These are phyloP conservation scores for Leptomonas pyrrhocoris DNA, from an alignment of 208 protist species.

Conservation along the genomic window DNA sequence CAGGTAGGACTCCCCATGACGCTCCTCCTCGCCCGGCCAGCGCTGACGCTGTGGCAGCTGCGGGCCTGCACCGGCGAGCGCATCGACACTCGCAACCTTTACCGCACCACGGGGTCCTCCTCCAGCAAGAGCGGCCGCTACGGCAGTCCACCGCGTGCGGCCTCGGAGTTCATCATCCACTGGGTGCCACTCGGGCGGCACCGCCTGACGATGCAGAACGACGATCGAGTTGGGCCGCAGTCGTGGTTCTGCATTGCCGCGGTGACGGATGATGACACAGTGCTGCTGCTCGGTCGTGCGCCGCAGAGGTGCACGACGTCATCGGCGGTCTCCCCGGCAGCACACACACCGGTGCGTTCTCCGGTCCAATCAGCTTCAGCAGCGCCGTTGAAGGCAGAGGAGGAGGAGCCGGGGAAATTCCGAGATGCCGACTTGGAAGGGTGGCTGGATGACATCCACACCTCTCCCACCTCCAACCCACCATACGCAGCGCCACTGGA, in stretches of 20 bases:
- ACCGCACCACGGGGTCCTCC: conserved; percentile 8
- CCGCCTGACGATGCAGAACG: conserved; percentile 13
- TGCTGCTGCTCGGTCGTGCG: conserved; percentile 42
- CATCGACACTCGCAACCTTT: conserved; percentile 41
- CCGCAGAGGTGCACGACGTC: not conserved
- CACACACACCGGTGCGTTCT: not conserved
- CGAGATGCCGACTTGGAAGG: conserved; percentile 30
- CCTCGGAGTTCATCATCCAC: conserved; percentile 48
- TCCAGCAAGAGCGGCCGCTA: conserved; percentile 21
- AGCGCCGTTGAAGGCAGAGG: not conserved
- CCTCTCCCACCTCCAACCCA: not conserved
- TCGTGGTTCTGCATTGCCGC: conserved; percentile 48
- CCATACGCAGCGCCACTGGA: not conserved
- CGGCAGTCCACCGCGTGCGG: conserved; percentile 25
- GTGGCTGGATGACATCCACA: conserved; percentile 54
- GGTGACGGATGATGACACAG: conserved; percentile 43
- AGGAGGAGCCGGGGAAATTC: conserved; percentile 8
- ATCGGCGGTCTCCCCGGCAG: not conserved
- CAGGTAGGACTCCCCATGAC: conserved; percentile 23
- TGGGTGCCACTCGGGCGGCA: conserved; percentile 54
- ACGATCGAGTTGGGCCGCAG: conserved; percentile 7
- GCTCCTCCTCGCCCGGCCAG: conserved; percentile 48
- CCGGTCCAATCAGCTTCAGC: not conserved
- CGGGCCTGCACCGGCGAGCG: conserved; percentile 47
- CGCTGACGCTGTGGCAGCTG: conserved; percentile 44